phyloP scores from a whole-genome alignment of 2,329 filamentous ascomycete species.

The Coniosporium tulheliwenetii region DNA sequence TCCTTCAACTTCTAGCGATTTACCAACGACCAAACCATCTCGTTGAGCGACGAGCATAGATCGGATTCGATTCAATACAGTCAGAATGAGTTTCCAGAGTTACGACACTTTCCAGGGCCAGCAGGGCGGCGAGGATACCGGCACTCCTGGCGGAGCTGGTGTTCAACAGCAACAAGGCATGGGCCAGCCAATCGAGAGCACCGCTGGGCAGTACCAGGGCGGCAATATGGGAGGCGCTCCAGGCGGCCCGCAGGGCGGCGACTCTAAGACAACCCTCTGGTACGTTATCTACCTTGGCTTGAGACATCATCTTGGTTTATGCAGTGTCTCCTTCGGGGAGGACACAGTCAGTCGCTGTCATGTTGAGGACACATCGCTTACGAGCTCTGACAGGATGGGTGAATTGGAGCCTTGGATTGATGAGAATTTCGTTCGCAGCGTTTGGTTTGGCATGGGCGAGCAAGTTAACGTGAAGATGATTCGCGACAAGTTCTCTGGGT shows the following conservation, averaged over 20 bases:
- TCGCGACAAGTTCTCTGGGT: conserved; percentile 97
- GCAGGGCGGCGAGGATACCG: conserved; percentile 33
- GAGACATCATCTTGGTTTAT: neutral
- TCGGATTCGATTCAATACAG: neutral
- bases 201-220: conserved; percentile 22
- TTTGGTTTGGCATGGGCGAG: conserved; percentile 88
- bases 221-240: conserved; percentile 29
- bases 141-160: conserved; percentile 34
- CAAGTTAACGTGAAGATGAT: conserved; percentile 99
- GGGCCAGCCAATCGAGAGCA: conserved; percentile 41
- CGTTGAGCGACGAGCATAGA: neutral
- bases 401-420: conserved; percentile 99
- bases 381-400: conserved; percentile 60
- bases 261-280: conserved; percentile 38
- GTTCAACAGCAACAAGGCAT: conserved; percentile 36
- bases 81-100: conserved; percentile 50
- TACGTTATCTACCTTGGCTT: conserved; percentile 15
- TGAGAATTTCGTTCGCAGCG: conserved; percentile 92
- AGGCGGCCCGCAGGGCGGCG: conserved; percentile 19
- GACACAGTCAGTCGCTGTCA: no score
- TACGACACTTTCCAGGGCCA: conserved; percentile 49
- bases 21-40: neutral
- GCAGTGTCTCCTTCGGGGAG: no score
- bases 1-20: neutral
- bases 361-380: neutral